A percentile compares a stretch with the other conserved stretches of the same genome.
These are phyloP conservation scores for Turritis glabra DNA, from an alignment of 345 rosid genomes.

Conservation along the genomic window DNA sequence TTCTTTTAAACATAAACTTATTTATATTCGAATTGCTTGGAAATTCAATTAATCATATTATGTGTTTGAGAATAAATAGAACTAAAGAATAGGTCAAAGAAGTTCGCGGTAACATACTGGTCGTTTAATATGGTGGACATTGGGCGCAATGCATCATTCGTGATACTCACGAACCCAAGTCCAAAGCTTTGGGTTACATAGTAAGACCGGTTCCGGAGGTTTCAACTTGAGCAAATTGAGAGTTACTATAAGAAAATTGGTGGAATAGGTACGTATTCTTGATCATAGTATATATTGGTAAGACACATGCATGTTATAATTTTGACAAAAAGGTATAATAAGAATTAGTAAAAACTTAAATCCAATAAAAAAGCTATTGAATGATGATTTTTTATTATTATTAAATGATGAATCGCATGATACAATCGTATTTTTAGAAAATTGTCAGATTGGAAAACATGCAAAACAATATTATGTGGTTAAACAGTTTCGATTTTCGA, in stretches of 20 bases:
- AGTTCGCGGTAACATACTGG: conserved; percentile 16
- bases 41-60: neutral
- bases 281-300: neutral
- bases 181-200: conserved; percentile 21
- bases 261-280: neutral
- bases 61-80: neutral
- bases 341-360: neutral
- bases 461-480: neutral
- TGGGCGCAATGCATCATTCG: neutral
- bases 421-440: neutral
- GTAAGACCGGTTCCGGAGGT: conserved; percentile 12
- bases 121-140: conserved; percentile 13
- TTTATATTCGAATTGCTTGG: neutral
- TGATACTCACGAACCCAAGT: conserved; percentile 21
- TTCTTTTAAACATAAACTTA: neutral
- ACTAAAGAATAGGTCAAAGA: neutral
- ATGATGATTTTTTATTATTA: neutral
- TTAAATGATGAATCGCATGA: neutral
- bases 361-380: neutral
- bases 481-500: neutral
- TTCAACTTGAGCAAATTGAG: neutral
- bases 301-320: neutral
- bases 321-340: neutral
- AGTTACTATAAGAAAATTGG: neutral
- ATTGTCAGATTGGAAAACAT: neutral